These are phyloP conservation scores for Fusarium robinianum DNA, from an alignment of 2,329 filamentous ascomycete genomes.

Conservation along the genomic window DNA sequence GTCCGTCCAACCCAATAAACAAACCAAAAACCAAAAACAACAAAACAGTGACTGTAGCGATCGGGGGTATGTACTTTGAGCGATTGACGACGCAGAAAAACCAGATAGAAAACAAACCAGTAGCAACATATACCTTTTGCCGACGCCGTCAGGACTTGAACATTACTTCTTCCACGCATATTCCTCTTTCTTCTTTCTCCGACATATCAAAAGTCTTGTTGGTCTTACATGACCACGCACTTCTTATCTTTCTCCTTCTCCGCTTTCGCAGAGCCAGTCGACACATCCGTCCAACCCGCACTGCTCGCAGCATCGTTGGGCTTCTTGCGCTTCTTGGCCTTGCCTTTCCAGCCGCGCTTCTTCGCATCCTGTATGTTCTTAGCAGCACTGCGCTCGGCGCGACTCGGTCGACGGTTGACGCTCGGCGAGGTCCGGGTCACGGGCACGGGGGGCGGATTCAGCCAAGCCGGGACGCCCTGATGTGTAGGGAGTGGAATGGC, in stretches of 20 bases:
- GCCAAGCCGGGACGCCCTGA: conserved; percentile 40
- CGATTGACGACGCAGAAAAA: conserved; percentile 16
- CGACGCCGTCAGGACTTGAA: conserved; percentile 7
- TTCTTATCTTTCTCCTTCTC: conserved; percentile 54
- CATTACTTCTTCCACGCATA: conserved; percentile 10
- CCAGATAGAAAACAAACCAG: background rate
- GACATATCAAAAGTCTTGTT: conserved; percentile 1
- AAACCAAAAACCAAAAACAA: conserved; percentile 7
- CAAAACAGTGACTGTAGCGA: conserved; percentile 17
- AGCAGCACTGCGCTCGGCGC: conserved; percentile 63
- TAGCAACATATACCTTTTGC: background rate
- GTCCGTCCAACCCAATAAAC: too few relatives aligned
- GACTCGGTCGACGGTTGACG: conserved; percentile 55
- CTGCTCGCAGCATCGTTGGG: conserved; percentile 49
- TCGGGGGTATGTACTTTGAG: conserved; percentile 27
- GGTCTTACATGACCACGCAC: conserved; percentile 57
- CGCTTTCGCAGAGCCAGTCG: conserved; percentile 37
- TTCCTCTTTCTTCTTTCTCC: background rate
- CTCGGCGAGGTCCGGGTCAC: conserved; percentile 47
- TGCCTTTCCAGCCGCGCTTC: conserved; percentile 58
- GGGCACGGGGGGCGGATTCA: conserved; percentile 43
- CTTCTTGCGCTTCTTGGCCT: conserved; percentile 47
- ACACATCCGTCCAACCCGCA: conserved; percentile 59
- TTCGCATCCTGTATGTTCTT: conserved; percentile 67
- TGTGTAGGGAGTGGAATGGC: conserved; percentile 16